phyloP scores from a whole-genome alignment of 768 basidiomycete genomes.

The Neoboletus brunneissimus region DNA sequence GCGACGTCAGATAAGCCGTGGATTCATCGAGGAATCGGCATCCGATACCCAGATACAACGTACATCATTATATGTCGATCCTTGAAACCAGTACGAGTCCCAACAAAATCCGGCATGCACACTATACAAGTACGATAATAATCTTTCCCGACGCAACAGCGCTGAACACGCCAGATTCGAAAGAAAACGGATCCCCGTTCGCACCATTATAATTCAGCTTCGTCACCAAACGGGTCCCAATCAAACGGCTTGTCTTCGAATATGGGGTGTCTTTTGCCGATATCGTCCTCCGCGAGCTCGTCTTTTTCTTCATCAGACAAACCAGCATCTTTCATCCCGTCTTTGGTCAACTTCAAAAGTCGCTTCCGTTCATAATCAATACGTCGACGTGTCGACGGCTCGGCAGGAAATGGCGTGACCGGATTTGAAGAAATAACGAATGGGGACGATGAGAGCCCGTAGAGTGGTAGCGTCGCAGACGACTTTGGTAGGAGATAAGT shows the following conservation, averaged over 20 bases:
- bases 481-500: conserved; percentile 16
- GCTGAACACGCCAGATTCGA: too few species aligned
- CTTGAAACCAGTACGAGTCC: neutral
- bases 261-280: conserved; percentile 20
- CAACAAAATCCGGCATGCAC: neutral
- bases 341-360: conserved; percentile 28
- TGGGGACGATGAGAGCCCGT: conserved; percentile 25
- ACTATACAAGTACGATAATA: conserved; percentile 9
- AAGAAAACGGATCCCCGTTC: neutral
- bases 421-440: conserved; percentile 28
- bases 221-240: conserved; percentile 32
- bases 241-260: conserved; percentile 30
- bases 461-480: conserved; percentile 27
- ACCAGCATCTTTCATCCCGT: conserved; percentile 28
- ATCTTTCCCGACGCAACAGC: neutral
- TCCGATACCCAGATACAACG: too few species aligned
- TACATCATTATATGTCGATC: neutral
- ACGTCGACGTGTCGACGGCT: conserved; percentile 26
- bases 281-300: conserved; percentile 9
- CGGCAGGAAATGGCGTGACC: conserved; percentile 30
- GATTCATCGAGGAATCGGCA: too few species aligned
- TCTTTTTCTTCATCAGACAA: conserved; percentile 26
- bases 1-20: too few species aligned
- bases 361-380: conserved; percentile 33
- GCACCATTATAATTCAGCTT: conserved; percentile 19